Conservation (phyloP, 139 green algal species). For the Chlamydomonas urium region DNA sequence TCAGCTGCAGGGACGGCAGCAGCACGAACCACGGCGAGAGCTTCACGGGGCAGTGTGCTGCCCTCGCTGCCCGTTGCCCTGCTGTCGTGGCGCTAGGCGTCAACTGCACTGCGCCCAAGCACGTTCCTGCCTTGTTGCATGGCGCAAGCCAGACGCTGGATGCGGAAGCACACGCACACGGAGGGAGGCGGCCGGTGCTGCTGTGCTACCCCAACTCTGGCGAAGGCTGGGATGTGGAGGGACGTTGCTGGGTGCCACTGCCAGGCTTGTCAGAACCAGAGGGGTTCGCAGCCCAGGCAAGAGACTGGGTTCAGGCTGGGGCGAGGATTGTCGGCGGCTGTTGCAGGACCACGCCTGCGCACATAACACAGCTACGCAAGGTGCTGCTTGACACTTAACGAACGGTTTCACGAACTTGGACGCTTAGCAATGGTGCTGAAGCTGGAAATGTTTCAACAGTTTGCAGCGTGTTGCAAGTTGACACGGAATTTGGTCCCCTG, state of each 20-base stretch:
- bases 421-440: no score
- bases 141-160: neutral
- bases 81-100: constrained; percentile 25
- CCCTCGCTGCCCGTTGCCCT: constrained; percentile 9
- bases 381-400: constrained; percentile 12
- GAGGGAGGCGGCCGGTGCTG: neutral
- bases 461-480: no score
- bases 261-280: constrained; percentile 1
- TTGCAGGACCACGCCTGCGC: constrained; percentile 24
- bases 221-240: constrained; percentile 24
- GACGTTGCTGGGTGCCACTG: constrained; percentile 21
- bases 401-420: no score
- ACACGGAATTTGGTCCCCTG: no score
- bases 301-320: constrained; percentile 17
- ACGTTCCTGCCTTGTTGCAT: constrained; percentile 19
- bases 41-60: constrained; percentile 20
- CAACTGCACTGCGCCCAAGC: constrained; percentile 32
- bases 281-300: constrained; percentile 16
- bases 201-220: constrained; percentile 40
- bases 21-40: constrained; percentile 25
- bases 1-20: constrained; percentile 27
- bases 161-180: neutral
- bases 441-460: no score
- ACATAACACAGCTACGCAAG: constrained; percentile 14
- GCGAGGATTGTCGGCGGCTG: constrained; percentile 25